These are phyloP conservation scores for Pestalotiopsis sp. DNA, from an alignment of 2,329 filamentous ascomycete species.

Conservation along the genomic window DNA sequence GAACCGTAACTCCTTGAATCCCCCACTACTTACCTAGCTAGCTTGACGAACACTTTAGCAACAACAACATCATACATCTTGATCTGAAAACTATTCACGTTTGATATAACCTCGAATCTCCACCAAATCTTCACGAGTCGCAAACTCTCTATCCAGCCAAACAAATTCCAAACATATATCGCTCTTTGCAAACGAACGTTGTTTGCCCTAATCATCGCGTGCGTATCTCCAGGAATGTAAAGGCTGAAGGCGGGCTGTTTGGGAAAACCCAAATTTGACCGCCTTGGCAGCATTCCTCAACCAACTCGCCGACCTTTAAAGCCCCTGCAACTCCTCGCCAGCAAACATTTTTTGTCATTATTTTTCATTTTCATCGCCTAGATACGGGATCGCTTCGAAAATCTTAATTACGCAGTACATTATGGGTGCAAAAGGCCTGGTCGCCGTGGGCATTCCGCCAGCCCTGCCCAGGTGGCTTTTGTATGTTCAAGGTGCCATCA, in stretches of 20 bases:
- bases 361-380: neutral
- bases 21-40: no score
- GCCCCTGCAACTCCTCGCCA: neutral
- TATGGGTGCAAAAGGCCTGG: slow-evolving; percentile 32
- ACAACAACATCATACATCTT: neutral
- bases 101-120: neutral
- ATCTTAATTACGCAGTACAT: neutral
- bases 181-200: neutral
- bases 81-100: neutral
- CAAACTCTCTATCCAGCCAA: neutral
- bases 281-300: neutral
- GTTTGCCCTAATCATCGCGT: neutral
- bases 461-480: slow-evolving; percentile 35
- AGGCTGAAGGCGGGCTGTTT: neutral
- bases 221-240: neutral
- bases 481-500: slow-evolving; percentile 37
- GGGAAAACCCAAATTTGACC: neutral
- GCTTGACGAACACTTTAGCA: neutral
- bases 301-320: neutral
- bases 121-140: neutral
- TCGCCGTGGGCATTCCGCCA: slow-evolving; percentile 37
- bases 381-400: neutral
- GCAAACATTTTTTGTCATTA: neutral
- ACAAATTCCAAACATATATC: neutral
- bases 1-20: no score